phyloP scores from a whole-genome alignment of 1,139 yeast species.

The Candida sanyaensis region DNA sequence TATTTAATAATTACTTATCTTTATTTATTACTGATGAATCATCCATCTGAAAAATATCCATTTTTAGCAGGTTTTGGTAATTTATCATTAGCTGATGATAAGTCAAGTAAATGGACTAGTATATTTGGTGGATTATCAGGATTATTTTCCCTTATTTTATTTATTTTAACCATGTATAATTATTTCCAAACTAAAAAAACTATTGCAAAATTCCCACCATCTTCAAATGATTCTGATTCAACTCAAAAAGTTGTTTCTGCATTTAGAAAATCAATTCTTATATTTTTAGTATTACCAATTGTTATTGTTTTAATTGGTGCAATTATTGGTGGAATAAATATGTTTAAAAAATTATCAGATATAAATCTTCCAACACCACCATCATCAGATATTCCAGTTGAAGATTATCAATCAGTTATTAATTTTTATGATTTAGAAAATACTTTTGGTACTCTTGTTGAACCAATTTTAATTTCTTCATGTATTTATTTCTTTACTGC shows the following conservation, averaged over 20 bases:
- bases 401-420: conserved; percentile 9
- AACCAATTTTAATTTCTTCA: conserved; percentile 17
- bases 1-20: conserved; percentile 11
- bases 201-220: conserved; percentile 32
- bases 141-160: conserved; percentile 16
- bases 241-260: conserved; percentile 24
- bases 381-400: conserved; percentile 6
- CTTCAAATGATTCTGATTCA: conserved; percentile 19
- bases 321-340: not conserved
- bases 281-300: conserved; percentile 33
- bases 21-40: not conserved
- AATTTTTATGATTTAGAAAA: conserved; percentile 4
- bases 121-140: conserved; percentile 3
- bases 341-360: not conserved
- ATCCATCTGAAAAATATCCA: conserved; percentile 2
- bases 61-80: conserved; percentile 5
- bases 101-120: not conserved
- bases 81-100: not conserved
- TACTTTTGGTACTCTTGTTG: conserved; percentile 1
- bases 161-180: conserved; percentile 19
- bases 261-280: conserved; percentile 29
- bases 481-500: conserved; percentile 19
- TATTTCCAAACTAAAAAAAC: conserved; percentile 32
- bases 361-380: conserved; percentile 8
- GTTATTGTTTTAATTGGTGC: conserved; percentile 12